These are phyloP conservation scores for Curvularia sp. DNA, from an alignment of 2,329 filamentous ascomycete species.

Conservation along the genomic window DNA sequence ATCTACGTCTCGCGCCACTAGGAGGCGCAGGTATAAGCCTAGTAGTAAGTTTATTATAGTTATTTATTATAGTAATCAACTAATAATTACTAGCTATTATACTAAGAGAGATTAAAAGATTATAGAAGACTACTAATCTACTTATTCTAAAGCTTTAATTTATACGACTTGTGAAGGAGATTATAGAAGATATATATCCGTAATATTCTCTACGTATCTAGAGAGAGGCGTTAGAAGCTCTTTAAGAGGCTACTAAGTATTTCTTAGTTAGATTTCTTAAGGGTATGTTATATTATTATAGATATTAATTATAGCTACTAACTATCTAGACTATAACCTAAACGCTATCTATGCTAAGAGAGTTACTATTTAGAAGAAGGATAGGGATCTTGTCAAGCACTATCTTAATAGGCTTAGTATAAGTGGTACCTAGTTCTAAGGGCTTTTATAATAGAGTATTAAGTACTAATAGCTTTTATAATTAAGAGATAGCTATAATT, in stretches of 20 bases:
- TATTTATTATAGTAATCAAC: not conserved
- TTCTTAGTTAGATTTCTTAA: not conserved
- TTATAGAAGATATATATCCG: not conserved
- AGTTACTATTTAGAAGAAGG: too few species aligned
- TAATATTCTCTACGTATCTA: not conserved
- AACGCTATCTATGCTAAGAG: too few species aligned
- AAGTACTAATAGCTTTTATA: not conserved
- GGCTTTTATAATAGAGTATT: not conserved
- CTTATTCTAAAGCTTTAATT: not conserved
- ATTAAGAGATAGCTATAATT: not conserved
- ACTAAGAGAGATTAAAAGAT: not conserved
- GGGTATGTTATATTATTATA: not conserved
- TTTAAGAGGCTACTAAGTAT: not conserved
- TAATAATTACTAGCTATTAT: not conserved
- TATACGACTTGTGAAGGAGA: not conserved
- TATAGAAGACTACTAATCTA: not conserved
- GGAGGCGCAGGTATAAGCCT: not conserved
- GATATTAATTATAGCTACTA: not conserved
- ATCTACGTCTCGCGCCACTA: not conserved
- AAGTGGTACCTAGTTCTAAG: not conserved
- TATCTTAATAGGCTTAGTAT: not conserved
- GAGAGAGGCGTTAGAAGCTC: not conserved
- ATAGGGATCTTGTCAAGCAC: not conserved
- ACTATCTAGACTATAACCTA: not conserved
- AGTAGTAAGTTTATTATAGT: not conserved